Evolutionary conservation across 1,284 basidiomycete species (phyloP).

Genomic region (Cutaneotrichosporon sp.): DNA sequence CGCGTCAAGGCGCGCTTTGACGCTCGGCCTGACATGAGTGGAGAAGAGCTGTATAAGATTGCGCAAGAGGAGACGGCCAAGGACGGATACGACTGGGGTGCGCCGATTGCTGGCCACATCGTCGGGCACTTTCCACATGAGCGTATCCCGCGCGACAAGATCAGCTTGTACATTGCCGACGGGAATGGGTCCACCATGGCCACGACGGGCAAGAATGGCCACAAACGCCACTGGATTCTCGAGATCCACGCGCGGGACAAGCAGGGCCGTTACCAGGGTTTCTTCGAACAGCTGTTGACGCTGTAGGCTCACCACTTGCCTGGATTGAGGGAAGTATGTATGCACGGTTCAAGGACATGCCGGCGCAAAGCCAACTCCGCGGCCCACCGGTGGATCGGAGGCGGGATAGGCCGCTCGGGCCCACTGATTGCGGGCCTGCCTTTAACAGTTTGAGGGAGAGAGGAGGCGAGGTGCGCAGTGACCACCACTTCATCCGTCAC

Average conservation of each 20-base stretch:
- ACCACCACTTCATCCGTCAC: not conserved
- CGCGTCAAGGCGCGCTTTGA: conserved; percentile 22
- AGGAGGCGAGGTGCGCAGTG: not conserved
- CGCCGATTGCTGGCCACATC: conserved; percentile 20
- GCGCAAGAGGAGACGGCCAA: conserved; percentile 3
- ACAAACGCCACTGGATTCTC: conserved; percentile 24
- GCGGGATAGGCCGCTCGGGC: not conserved
- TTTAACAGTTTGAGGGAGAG: not conserved
- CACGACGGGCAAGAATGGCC: conserved; percentile 15
- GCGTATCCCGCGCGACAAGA: conserved; percentile 27
- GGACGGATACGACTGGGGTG: conserved; percentile 21
- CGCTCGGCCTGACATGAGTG: conserved; percentile 19
- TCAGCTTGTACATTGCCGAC: conserved; percentile 23
- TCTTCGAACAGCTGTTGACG: conserved; percentile 25
- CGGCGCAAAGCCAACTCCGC: not conserved
- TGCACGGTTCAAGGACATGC: not conserved
- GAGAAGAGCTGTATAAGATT: conserved; percentile 22
- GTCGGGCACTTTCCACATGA: conserved; percentile 26
- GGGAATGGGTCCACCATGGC: conserved; percentile 16
- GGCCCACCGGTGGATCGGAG: not conserved
- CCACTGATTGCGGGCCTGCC: not conserved
- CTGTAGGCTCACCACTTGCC: not conserved
- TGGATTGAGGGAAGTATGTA: not conserved
- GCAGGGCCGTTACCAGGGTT: conserved; percentile 19
- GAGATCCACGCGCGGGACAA: conserved; percentile 24